Percentiles rank a stretch among this genome's conserved stretches.
These are phyloP conservation scores for Fusarium odoratissimum DNA, from an alignment of 2,329 filamentous ascomycete genomes.

Conservation along the genomic window DNA sequence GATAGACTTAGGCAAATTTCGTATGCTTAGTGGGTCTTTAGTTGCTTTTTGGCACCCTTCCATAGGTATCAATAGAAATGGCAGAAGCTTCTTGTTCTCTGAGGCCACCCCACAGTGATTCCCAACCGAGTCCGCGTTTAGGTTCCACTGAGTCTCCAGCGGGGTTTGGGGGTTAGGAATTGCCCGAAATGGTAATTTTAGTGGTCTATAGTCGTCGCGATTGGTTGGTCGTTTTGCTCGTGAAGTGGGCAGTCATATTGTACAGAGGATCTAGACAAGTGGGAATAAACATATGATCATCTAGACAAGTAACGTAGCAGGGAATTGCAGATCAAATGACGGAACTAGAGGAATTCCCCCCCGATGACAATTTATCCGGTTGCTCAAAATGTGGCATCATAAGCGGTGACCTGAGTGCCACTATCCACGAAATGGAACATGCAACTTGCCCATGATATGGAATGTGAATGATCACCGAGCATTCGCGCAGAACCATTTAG, in stretches of 20 bases:
- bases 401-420: not conserved
- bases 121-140: not conserved
- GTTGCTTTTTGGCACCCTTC: not conserved
- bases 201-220: not conserved
- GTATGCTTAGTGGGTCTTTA: not conserved
- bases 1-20: not conserved
- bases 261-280: not conserved
- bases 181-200: conserved; percentile 21
- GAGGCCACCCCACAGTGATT: not conserved
- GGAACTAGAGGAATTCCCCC: not conserved
- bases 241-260: not conserved
- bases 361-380: not conserved
- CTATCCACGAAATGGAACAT: not conserved
- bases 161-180: conserved; percentile 10
- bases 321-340: not conserved
- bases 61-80: not conserved
- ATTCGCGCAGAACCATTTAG: not conserved
- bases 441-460: not conserved
- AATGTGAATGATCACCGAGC: not conserved
- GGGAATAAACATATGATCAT: not conserved
- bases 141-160: not conserved
- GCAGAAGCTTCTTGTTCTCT: not conserved
- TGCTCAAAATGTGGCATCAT: not conserved
- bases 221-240: conserved; percentile 9
- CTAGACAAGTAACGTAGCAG: not conserved